Evolutionary conservation across 2,329 filamentous ascomycete species (phyloP).

Genomic region (Colletotrichum theobromicola): DNA sequence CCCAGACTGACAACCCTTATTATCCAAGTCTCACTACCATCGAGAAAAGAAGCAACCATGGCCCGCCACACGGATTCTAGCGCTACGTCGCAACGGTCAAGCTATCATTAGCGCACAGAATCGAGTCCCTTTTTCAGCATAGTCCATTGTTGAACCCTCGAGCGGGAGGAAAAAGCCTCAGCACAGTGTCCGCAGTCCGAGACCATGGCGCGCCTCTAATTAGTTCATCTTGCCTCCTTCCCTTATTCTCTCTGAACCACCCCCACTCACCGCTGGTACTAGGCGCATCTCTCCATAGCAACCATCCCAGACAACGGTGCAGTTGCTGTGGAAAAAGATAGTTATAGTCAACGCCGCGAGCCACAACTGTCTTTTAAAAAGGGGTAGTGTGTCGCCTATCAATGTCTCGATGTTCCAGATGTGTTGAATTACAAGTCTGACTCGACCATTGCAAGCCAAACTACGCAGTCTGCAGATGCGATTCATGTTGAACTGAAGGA

Average conservation of each 20-base stretch:
- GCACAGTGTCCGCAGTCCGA: background rate
- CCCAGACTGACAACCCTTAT: background rate
- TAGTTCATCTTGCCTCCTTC: background rate
- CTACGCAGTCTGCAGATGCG: accelerated
- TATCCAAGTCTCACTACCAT: background rate
- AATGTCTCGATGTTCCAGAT: background rate
- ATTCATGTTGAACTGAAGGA: background rate
- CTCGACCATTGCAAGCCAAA: background rate
- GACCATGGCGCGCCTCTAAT: background rate
- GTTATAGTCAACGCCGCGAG: background rate
- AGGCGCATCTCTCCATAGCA: background rate
- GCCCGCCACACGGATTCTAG: background rate
- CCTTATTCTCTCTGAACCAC: background rate
- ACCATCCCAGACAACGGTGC: background rate
- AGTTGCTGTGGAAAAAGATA: background rate
- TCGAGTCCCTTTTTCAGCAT: background rate
- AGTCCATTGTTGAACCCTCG: background rate
- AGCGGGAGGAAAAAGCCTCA: background rate
- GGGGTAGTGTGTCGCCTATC: background rate
- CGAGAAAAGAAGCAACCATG: background rate
- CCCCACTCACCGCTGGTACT: background rate
- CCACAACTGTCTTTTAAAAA: background rate
- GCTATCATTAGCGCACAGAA: background rate
- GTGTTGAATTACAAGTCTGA: background rate
- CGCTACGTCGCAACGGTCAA: background rate